These are phyloP conservation scores for Epichloe baconii DNA, from an alignment of 2,329 filamentous ascomycete species.

Conservation along the genomic window DNA sequence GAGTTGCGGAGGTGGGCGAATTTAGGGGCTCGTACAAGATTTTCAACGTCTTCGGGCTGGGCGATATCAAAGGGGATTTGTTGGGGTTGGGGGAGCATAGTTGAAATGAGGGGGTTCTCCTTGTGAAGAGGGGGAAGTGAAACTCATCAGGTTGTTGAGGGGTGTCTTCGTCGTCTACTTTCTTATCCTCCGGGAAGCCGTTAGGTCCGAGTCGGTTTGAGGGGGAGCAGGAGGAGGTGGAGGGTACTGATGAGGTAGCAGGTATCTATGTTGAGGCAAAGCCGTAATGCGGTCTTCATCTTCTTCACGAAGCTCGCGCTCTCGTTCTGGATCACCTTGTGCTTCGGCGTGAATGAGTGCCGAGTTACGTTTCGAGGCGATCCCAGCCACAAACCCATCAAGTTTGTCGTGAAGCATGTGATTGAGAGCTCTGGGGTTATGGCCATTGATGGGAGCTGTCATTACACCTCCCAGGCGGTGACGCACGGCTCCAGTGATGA, in stretches of 20 bases:
- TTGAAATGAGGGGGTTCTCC: slow-evolving; percentile 46
- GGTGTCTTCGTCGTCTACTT: slow-evolving; percentile 13
- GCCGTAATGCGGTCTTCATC: slow-evolving; percentile 77
- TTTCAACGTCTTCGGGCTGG: slow-evolving; percentile 12
- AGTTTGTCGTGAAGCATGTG: slow-evolving; percentile 74
- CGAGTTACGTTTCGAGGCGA: slow-evolving; percentile 77
- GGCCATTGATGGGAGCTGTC: slow-evolving; percentile 30
- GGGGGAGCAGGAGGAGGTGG: slow-evolving; percentile 12
- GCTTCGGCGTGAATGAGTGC: slow-evolving; percentile 73
- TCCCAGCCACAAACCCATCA: slow-evolving; percentile 75
- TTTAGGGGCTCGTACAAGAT: slow-evolving; percentile 34
- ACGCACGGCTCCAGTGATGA: slow-evolving; percentile 59
- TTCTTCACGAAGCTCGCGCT: slow-evolving; percentile 66
- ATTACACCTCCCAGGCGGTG: slow-evolving; percentile 22
- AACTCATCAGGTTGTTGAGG: slow-evolving; percentile 27
- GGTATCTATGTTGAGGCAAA: slow-evolving; percentile 55
- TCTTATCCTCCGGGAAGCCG: slow-evolving; percentile 29
- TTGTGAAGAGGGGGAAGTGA: slow-evolving; percentile 43
- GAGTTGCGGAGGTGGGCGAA: slow-evolving; percentile 42
- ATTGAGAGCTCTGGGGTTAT: slow-evolving; percentile 45
- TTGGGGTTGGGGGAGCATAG: slow-evolving; percentile 31
- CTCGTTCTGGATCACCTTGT: slow-evolving; percentile 62
- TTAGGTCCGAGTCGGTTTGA: slow-evolving; percentile 7
- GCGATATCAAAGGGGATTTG: slow-evolving; percentile 12
- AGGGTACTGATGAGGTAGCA: slow-evolving; percentile 36